A percentile compares a stretch with the other conserved stretches of the same genome.
Conservation (phyloP, 768 basidiomycete genomes). For the Udeniomyces megalosporus region DNA sequence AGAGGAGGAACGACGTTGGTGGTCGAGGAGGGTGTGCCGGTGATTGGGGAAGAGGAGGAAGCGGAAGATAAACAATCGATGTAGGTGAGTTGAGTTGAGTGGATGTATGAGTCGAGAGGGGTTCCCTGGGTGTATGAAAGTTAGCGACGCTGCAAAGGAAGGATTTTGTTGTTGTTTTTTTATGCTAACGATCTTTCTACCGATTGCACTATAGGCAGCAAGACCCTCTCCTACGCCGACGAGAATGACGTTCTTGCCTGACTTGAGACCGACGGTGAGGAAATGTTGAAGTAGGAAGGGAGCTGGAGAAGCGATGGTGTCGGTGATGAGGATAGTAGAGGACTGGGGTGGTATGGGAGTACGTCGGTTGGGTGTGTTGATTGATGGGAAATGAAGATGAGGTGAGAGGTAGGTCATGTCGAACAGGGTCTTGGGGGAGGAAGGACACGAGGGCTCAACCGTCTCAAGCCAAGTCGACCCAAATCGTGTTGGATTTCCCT, state of each 20-base stretch:
- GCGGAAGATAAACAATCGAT: slow-evolving; percentile 1
- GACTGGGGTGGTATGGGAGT: slow-evolving; percentile 1
- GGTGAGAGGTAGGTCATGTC: background rate
- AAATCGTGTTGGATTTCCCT: too few relatives aligned
- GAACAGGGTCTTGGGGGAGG: background rate
- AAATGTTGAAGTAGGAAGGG: slow-evolving; percentile 11
- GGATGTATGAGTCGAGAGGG: background rate
- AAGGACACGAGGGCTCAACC: too few relatives aligned
- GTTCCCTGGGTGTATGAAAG: background rate
- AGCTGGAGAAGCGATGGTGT: slow-evolving; percentile 11
- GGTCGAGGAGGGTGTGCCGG: background rate
- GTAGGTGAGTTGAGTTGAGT: background rate
- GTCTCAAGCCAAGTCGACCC: too few relatives aligned
- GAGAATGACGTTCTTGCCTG: background rate
- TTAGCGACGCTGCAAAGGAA: too few relatives aligned
- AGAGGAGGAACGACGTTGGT: background rate
- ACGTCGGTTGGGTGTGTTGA: background rate
- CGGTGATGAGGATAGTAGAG: background rate
- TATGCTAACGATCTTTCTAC: slow-evolving; percentile 13
- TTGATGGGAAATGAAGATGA: slow-evolving; percentile 1
- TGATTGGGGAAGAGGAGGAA: background rate
- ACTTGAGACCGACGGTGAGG: background rate
- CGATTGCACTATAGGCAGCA: background rate
- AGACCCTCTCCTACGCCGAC: slow-evolving; percentile 6
- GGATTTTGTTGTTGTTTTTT: background rate